These are phyloP conservation scores for Monilinia aucupariae DNA, from an alignment of 2,329 filamentous ascomycete species.

Conservation along the genomic window DNA sequence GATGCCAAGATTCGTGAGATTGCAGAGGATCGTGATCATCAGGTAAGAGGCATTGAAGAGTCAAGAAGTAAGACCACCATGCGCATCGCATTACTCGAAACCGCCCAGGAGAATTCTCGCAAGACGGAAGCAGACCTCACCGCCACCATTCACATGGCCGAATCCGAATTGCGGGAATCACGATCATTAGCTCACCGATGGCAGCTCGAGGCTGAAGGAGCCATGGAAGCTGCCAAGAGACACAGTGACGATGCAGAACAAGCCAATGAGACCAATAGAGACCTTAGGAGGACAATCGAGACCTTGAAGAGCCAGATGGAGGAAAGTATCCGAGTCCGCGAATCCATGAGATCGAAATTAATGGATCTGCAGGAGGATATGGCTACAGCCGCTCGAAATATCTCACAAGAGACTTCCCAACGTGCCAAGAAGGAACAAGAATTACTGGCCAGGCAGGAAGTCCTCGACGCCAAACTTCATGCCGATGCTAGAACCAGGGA, in stretches of 20 bases:
- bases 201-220: conserved; percentile 56
- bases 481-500: conserved; percentile 67
- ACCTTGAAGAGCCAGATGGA: conserved; percentile 73
- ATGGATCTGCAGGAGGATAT: conserved; percentile 84
- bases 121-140: conserved; percentile 51
- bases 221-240: conserved; percentile 58
- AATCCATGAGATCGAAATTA: conserved; percentile 79
- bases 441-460: conserved; percentile 71
- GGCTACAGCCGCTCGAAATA: conserved; percentile 68
- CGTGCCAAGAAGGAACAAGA: conserved; percentile 76
- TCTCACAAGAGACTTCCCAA: conserved; percentile 74
- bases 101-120: conserved; percentile 55
- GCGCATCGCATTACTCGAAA: conserved; percentile 62
- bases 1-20: conserved; percentile 62
- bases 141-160: conserved; percentile 49
- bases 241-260: conserved; percentile 55
- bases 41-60: conserved; percentile 56
- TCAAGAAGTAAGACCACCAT: conserved; percentile 50
- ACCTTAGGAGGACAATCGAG: conserved; percentile 67
- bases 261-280: conserved; percentile 59
- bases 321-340: conserved; percentile 78
- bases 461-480: conserved; percentile 70
- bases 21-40: conserved; percentile 64
- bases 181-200: conserved; percentile 55
- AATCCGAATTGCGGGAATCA: conserved; percentile 50